Evolutionary conservation across 768 basidiomycete genomes (phyloP), one percentile per base, ranked within the genome.

Genomic region (Kwoniella dejecticola): DNA sequence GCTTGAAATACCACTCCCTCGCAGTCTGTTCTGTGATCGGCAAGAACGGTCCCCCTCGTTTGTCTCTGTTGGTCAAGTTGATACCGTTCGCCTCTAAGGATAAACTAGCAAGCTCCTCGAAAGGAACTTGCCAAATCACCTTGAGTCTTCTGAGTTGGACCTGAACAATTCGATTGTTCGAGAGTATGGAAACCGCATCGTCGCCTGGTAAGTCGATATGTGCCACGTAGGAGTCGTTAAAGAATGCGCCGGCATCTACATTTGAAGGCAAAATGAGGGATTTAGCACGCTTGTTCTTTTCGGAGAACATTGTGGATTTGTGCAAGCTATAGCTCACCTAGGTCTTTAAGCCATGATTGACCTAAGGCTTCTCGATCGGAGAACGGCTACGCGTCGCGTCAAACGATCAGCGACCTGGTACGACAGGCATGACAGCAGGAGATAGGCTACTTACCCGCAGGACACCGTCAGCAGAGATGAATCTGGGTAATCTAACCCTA

Each of bases 281-380:
- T n/a, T n/a, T 40, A n/a, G n/a, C 13, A 36, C 33, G 24, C 33
- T 7, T 15, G 33, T 36, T 36, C 33, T 36, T 36, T 7, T 15
- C 15, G 15, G 15, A 36, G 33, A 36, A 36, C 33, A 36, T 7
- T 36, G 15, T 7, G 7, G 33, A 36, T 36, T 36, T 36, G 15
- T 15, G n/a, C n/a, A n/a, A n/a, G n/a, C n/a, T n/a, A n/a, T n/a
- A n/a, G n/a, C 59, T 36, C 33, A 54, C 69, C 91, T 15, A 98
- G 79, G 74, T 97, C 95, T 80, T 87, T 90, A 84, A 98, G 88
- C 95, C 96, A 98, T 69, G 88, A 91, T 79, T 98, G 96, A 5
- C 96, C 96, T 7, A 90, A 80, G 0, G 94, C 91, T 77, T 96
- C 94, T 5, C 93, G 87, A 33, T 85, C 84, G 49, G 90, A 89